Percentiles rank a stretch among this genome's conserved stretches.
Evolutionary conservation across 345 rosid species (phyloP).

Genomic region (Heritiera fomes): DNA sequence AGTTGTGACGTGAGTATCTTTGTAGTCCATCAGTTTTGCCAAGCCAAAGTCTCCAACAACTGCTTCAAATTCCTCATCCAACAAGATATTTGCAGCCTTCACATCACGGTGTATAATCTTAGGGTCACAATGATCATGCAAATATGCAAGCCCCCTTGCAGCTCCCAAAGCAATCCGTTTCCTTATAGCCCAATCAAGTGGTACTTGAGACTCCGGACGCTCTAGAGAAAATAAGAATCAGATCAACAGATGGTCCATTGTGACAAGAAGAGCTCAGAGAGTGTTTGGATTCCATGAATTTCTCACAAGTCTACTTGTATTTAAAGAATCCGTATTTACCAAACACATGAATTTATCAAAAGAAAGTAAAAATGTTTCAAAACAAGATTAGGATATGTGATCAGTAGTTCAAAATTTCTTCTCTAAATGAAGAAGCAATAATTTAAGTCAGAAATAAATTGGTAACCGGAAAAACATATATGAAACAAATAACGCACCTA

Average conservation of each 20-base stretch:
- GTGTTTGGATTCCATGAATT: neutral
- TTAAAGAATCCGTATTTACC: neutral
- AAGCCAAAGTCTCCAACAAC: slow-evolving; percentile 97
- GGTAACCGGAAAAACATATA: neutral
- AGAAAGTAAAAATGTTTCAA: neutral
- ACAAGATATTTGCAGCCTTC: slow-evolving; percentile 90
- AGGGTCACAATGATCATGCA: slow-evolving; percentile 93
- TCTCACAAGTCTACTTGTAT: neutral
- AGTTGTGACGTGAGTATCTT: slow-evolving; percentile 90
- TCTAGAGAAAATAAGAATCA: slow-evolving; percentile 41
- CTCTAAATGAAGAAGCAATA: neutral
- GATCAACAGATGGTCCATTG: neutral
- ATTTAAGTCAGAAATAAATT: neutral
- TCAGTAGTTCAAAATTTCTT: neutral
- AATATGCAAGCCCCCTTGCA: slow-evolving; percentile 89
- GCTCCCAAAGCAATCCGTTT: slow-evolving; percentile 78
- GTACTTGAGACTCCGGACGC: slow-evolving; percentile 46
- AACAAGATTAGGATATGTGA: neutral
- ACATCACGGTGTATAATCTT: slow-evolving; percentile 97
- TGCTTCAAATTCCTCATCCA: slow-evolving; percentile 93
- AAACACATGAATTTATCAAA: neutral
- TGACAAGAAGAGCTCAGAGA: neutral
- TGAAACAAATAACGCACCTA: neutral
- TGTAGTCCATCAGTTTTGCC: slow-evolving; percentile 90
- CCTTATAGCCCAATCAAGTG: slow-evolving; percentile 73